phyloP scores from a whole-genome alignment of 2,329 filamentous ascomycete genomes.

The Paecilomyces variotii region DNA sequence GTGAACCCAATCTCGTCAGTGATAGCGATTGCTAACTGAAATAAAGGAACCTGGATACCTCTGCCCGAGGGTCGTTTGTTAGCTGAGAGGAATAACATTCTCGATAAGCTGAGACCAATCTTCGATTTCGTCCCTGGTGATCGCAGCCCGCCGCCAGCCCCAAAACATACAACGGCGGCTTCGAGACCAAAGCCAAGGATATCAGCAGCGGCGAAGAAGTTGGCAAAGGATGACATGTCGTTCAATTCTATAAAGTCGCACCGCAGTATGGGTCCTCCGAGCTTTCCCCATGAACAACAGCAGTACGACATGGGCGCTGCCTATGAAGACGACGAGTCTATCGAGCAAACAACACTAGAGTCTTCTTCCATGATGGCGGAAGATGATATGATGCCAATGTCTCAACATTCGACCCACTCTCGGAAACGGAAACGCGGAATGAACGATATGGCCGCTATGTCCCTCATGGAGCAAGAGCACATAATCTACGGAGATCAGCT shows the following conservation, averaged over 20 bases:
- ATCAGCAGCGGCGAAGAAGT: slow-evolving; percentile 54
- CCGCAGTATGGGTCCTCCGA: slow-evolving; percentile 27
- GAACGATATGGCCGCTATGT: slow-evolving; percentile 50
- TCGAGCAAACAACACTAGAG: slow-evolving; percentile 73
- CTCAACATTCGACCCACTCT: slow-evolving; percentile 49
- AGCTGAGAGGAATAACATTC: slow-evolving; percentile 77
- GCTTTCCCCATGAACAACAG: slow-evolving; percentile 51
- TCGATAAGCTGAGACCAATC: slow-evolving; percentile 74
- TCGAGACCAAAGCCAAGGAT: slow-evolving; percentile 71
- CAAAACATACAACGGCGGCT: slow-evolving; percentile 68
- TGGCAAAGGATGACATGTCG: slow-evolving; percentile 24
- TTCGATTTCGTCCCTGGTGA: slow-evolving; percentile 84
- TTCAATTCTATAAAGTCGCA: slow-evolving; percentile 24
- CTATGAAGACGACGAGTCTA: slow-evolving; percentile 69
- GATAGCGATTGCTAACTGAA: not conserved
- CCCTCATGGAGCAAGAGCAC: slow-evolving; percentile 69
- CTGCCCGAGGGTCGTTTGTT: slow-evolving; percentile 71
- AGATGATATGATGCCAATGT: slow-evolving; percentile 66
- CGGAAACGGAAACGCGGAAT: slow-evolving; percentile 73
- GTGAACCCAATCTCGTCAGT: slow-evolving; percentile 5
- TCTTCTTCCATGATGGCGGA: slow-evolving; percentile 81
- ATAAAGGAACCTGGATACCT: slow-evolving; percentile 85
- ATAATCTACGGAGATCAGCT: slow-evolving; percentile 87
- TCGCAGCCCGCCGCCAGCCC: slow-evolving; percentile 83
- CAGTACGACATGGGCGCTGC: slow-evolving; percentile 58